Evolutionary conservation across 1,139 yeast species (phyloP).

Genomic region (Citeromyces siamensis): DNA sequence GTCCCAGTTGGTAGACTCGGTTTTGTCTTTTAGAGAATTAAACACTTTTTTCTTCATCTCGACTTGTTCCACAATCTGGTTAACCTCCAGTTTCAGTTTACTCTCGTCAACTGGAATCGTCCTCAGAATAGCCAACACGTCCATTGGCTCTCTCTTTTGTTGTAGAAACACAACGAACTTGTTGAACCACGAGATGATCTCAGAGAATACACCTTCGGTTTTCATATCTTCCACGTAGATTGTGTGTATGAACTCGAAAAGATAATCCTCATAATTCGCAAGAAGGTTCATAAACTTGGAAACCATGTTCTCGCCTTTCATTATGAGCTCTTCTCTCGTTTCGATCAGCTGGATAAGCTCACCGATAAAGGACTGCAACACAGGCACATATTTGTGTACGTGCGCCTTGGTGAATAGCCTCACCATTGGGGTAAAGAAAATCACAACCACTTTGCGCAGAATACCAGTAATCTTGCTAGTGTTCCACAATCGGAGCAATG

Average conservation of each 20-base stretch:
- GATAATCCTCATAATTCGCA: slow-evolving; percentile 55
- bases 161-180: slow-evolving; percentile 37
- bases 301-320: slow-evolving; percentile 36
- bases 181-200: slow-evolving; percentile 57
- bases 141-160: slow-evolving; percentile 16
- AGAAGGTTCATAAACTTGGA: slow-evolving; percentile 51
- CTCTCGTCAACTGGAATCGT: slow-evolving; percentile 17
- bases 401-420: slow-evolving; percentile 65
- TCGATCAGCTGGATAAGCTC: slow-evolving; percentile 49
- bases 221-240: slow-evolving; percentile 58
- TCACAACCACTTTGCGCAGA: slow-evolving; percentile 57
- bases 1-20: slow-evolving; percentile 20
- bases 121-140: slow-evolving; percentile 21
- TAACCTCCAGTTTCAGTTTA: slow-evolving; percentile 29
- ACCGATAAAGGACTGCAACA: slow-evolving; percentile 59
- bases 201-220: slow-evolving; percentile 40
- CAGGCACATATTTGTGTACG: slow-evolving; percentile 62
- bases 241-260: slow-evolving; percentile 67
- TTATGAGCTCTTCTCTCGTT: slow-evolving; percentile 30
- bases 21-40: slow-evolving; percentile 17
- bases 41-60: slow-evolving; percentile 25
- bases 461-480: slow-evolving; percentile 69
- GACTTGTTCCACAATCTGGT: slow-evolving; percentile 29
- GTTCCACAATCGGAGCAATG: slow-evolving; percentile 68
- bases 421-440: slow-evolving; percentile 79